Conservation (phyloP, 805 yeast species). For the Candida montana region DNA sequence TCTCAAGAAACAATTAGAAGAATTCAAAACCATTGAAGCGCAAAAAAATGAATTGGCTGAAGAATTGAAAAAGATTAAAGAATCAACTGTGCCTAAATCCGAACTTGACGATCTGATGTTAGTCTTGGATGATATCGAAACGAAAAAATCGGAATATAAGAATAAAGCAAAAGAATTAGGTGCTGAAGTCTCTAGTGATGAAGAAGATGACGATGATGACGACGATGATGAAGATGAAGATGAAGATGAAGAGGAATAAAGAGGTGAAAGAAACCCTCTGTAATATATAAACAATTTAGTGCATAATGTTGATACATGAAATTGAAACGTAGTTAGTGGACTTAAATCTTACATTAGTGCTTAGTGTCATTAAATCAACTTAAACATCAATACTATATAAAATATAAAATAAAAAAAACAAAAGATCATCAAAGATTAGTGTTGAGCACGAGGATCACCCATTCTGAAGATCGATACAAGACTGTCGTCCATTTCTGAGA, state of each 20-base stretch:
- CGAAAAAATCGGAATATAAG: slow-evolving; percentile 55
- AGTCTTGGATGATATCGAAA: slow-evolving; percentile 72
- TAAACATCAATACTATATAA: too few species aligned
- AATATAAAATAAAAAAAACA: too few species aligned
- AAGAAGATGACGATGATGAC: slow-evolving; percentile 61
- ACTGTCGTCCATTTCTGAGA: slow-evolving; percentile 55
- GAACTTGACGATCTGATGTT: slow-evolving; percentile 74
- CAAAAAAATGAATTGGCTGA: slow-evolving; percentile 19
- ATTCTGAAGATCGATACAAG: slow-evolving; percentile 63
- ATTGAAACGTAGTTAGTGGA: too few species aligned
- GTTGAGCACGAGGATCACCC: slow-evolving; percentile 30
- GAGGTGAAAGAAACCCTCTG: background rate
- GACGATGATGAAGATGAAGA: slow-evolving; percentile 45
- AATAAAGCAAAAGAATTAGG: slow-evolving; percentile 45
- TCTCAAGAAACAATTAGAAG: slow-evolving; percentile 5
- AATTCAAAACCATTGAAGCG: background rate
- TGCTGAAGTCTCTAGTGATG: slow-evolving; percentile 63
- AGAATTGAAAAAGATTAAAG: slow-evolving; percentile 16
- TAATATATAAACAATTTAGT: background rate
- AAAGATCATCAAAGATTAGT: too few species aligned
- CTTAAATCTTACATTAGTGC: too few species aligned
- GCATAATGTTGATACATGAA: background rate
- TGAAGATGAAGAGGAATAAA: background rate
- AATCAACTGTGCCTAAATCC: slow-evolving; percentile 36
- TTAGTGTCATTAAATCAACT: too few species aligned